Evolutionary conservation across 2,329 filamentous ascomycete species (phyloP), one percentile per base, ranked within the genome.

Genomic region (Colletotrichum higginsianum): DNA sequence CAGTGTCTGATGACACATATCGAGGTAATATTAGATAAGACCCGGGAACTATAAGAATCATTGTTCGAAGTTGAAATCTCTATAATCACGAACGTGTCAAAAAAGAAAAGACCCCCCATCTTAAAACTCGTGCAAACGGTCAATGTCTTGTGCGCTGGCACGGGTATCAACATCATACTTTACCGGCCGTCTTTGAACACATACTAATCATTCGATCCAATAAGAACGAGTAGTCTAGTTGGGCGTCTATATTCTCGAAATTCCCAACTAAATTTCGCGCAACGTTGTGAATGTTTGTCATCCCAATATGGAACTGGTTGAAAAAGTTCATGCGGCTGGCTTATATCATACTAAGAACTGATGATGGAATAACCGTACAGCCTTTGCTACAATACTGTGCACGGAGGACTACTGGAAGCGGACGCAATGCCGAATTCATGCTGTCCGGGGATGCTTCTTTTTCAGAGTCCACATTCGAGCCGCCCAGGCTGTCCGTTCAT

Each of bases 401-500:
- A 60, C 79, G 78, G 57, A 81, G 80, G 5, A 78, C 75, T 9
- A 77, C 44, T 0, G 80, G 79, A 7, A 81, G 62, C 0, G 80
- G 80, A 15, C 79, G 80, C 44, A 81, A 81, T 3, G 80, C 80
- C 11, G 81, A 68, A 4, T 79, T 78, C 42, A 81, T 78, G 60
- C 75, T 78, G 46, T 79, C 77, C 2, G 68, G 64, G 9, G 61
- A 73, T 5, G 68, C 56, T 40, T 73, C 68, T 61, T 73, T 61
- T 21, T 72, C 72, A 21, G 62, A 72, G 42, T 72, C 65, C 50
- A 73, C 62, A 15, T 3, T 21, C 4, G 57, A 57, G n/a, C 30
- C 42, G 13, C 57, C 44, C 11, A 67, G 57, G 9, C 23, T 35
- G 16, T 21, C 44, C n/a, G 57, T 30, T 4, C 57, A 50, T 18